These are phyloP conservation scores for Podospora tetraspora DNA, from an alignment of 495 filamentous ascomycete species.

Conservation along the genomic window DNA sequence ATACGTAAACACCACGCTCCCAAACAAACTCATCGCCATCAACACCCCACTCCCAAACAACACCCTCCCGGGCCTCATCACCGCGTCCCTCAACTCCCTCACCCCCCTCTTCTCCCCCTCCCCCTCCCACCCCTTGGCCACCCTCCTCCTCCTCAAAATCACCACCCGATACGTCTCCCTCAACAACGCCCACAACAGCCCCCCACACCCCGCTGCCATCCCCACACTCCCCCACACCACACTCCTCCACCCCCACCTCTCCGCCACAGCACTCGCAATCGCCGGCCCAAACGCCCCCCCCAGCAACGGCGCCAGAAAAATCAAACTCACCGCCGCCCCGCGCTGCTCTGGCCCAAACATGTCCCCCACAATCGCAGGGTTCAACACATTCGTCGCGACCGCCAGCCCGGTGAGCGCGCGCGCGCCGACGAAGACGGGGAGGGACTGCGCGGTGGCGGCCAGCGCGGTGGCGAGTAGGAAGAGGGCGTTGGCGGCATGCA, in stretches of 20 bases:
- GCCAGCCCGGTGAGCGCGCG: conserved; percentile 48
- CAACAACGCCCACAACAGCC: conserved; percentile 43
- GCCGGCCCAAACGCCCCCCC: conserved; percentile 55
- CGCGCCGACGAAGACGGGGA: conserved; percentile 41
- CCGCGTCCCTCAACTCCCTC: conserved; percentile 34
- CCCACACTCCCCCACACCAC: conserved; percentile 50
- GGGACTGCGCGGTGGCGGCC: conserved; percentile 38
- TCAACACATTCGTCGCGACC: conserved; percentile 51
- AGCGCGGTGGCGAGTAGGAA: conserved; percentile 45
- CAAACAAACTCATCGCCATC: conserved; percentile 45
- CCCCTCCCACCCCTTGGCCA: conserved; percentile 29
- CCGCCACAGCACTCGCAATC: conserved; percentile 55
- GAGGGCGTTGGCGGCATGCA: conserved; percentile 47
- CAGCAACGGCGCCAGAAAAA: conserved; percentile 45
- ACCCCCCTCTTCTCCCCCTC: conserved; percentile 31
- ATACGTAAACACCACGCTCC: conserved; percentile 45
- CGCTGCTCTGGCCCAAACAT: conserved; percentile 48
- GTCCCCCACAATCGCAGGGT: conserved; percentile 55
- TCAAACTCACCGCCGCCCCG: conserved; percentile 46
- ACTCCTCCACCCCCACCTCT: conserved; percentile 53
- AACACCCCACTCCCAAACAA: conserved; percentile 46
- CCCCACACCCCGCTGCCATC: conserved; percentile 43
- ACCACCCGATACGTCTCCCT: conserved; percentile 47
- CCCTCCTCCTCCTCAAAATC: conserved; percentile 43
- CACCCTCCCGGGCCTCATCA: conserved; percentile 45